Evolutionary conservation across 805 yeast species (phyloP).

Genomic region (Citeromyces matritensis): DNA sequence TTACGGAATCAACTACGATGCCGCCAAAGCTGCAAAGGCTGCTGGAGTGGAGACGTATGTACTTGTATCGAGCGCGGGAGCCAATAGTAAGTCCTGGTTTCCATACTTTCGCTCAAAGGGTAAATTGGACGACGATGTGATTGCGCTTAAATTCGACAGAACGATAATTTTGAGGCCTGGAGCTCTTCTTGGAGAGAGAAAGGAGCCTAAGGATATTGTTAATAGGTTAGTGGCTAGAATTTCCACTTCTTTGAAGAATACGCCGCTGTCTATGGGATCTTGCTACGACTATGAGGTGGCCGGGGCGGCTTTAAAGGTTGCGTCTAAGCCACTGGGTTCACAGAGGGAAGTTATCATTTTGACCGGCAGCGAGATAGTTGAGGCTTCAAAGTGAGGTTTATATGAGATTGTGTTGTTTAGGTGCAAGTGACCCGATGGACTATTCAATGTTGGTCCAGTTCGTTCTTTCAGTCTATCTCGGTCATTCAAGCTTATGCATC

Average conservation of each 20-base stretch:
- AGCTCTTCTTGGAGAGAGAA: slow-evolving; percentile 48
- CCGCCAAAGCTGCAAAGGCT: slow-evolving; percentile 62
- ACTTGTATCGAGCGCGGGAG: slow-evolving; percentile 53
- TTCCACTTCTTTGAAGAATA: slow-evolving; percentile 15
- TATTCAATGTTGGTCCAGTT: too few relatives aligned
- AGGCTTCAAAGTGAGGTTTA: too few relatives aligned
- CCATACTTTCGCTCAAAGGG: slow-evolving; percentile 63
- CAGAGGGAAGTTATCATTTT: too few relatives aligned
- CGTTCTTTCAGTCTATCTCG: too few relatives aligned
- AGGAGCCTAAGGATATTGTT: slow-evolving; percentile 19
- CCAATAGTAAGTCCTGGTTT: slow-evolving; percentile 38
- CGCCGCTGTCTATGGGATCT: slow-evolving; percentile 14
- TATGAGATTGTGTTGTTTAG: too few relatives aligned
- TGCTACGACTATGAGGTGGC: slow-evolving; percentile 57
- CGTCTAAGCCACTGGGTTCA: slow-evolving; percentile 10
- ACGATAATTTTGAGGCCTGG: slow-evolving; percentile 77
- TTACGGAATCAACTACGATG: slow-evolving; percentile 49
- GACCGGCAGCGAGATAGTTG: too few relatives aligned
- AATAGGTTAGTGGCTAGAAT: slow-evolving; percentile 12
- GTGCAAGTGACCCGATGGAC: too few relatives aligned
- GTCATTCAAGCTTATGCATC: too few relatives aligned
- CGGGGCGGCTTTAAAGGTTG: slow-evolving; percentile 20
- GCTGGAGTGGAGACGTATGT: slow-evolving; percentile 57
- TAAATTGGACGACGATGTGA: slow-evolving; percentile 53
- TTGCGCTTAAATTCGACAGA: slow-evolving; percentile 47